Evolutionary conservation across 371 early-diverging fungal species (phyloP).

Genomic region (Haplosporangium sp.): DNA sequence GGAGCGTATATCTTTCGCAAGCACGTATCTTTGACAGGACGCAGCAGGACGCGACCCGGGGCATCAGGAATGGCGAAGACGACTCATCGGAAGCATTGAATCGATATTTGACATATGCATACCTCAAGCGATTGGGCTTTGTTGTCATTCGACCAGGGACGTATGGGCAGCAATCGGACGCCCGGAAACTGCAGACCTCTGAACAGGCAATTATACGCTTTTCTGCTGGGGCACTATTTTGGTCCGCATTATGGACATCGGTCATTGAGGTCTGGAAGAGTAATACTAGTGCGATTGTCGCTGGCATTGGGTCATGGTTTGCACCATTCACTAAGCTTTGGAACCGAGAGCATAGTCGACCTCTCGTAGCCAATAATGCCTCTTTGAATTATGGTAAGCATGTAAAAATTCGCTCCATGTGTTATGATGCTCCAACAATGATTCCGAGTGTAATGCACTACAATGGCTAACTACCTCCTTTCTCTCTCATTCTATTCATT

Average conservation of each 20-base stretch:
- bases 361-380: constrained; percentile 26
- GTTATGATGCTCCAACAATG: no score
- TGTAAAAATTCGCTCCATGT: no score
- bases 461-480: no score
- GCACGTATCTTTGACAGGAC: not conserved
- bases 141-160: constrained; percentile 56
- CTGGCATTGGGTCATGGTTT: constrained; percentile 7
- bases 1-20: constrained; percentile 28
- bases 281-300: not conserved
- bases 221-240: not conserved
- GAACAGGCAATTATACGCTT: not conserved
- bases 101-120: constrained; percentile 56
- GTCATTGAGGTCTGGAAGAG: constrained; percentile 6
- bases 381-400: no score
- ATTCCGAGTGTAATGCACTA: no score
- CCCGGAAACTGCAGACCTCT: not conserved
- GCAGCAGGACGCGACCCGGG: not conserved
- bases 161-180: constrained; percentile 4
- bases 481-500: not conserved
- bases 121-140: constrained; percentile 65
- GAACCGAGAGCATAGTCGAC: not conserved
- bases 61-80: not conserved
- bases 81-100: constrained; percentile 23
- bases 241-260: constrained; percentile 5
- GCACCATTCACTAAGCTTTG: not conserved